Percentiles rank a stretch among this genome's conserved stretches.
Conservation (phyloP, 805 yeast species). For the Zygoascus biomembranicola region DNA sequence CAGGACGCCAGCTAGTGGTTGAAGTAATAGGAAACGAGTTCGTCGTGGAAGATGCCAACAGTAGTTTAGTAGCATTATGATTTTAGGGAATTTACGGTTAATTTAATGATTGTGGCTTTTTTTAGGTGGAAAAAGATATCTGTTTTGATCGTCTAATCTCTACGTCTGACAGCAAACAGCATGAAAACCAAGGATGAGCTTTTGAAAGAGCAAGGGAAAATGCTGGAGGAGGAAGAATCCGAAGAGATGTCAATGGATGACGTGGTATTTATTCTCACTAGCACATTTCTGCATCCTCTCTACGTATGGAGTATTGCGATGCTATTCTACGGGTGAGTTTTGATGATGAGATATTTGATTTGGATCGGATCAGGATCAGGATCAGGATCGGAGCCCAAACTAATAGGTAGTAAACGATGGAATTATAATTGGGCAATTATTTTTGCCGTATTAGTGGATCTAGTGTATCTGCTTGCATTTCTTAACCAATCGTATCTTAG, state of each 20-base stretch:
- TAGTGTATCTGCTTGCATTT: conserved; percentile 1
- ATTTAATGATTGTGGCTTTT: background rate
- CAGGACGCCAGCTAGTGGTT: conserved; percentile 55
- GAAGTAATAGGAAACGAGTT: conserved; percentile 28
- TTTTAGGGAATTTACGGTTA: background rate
- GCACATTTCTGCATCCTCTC: conserved; percentile 9
- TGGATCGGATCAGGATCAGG: background rate
- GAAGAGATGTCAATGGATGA: conserved; percentile 6
- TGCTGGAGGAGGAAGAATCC: conserved; percentile 1
- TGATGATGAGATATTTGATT: no score
- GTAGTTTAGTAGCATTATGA: conserved; percentile 17
- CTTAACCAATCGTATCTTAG: conserved; percentile 3
- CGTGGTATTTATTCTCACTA: background rate
- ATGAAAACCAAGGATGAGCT: background rate
- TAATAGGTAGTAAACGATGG: background rate
- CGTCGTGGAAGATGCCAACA: conserved; percentile 21
- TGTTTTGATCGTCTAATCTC: background rate
- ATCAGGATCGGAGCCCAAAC: background rate
- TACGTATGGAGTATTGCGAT: conserved; percentile 10
- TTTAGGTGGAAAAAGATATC: background rate
- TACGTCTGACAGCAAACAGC: background rate
- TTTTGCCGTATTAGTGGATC: conserved; percentile 6
- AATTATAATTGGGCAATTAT: background rate
- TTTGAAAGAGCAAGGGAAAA: conserved; percentile 1
- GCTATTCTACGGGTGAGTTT: conserved; percentile 2